Evolutionary conservation across 768 basidiomycete species (phyloP).

Genomic region (Suillus fuscotomentosus): DNA sequence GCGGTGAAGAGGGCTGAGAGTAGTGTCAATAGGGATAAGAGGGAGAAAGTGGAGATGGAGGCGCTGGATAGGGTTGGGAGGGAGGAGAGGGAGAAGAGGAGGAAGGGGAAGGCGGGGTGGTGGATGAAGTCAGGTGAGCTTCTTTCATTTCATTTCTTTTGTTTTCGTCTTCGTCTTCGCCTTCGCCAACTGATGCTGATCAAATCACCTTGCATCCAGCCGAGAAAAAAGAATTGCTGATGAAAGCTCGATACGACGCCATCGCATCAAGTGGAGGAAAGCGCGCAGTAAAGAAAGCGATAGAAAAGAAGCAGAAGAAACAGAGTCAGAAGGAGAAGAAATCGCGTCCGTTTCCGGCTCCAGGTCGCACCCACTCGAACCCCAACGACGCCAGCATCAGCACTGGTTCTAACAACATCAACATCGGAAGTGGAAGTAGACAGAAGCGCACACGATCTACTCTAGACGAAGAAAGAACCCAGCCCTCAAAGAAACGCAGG

Average conservation of each 20-base stretch:
- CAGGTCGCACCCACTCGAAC: background rate
- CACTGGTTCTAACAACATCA: background rate
- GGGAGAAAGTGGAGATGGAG: slow-evolving; percentile 67
- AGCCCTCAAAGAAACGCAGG: slow-evolving; percentile 21
- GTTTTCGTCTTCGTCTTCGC: background rate
- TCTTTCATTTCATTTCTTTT: slow-evolving; percentile 20
- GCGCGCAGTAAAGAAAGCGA: slow-evolving; percentile 79
- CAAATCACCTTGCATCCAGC: slow-evolving; percentile 40
- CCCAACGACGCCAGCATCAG: background rate
- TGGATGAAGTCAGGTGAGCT: slow-evolving; percentile 74
- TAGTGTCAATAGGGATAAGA: slow-evolving; percentile 66
- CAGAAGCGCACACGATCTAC: slow-evolving; percentile 13
- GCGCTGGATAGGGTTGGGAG: slow-evolving; percentile 49
- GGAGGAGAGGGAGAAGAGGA: slow-evolving; percentile 57
- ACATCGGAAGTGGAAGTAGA: slow-evolving; percentile 6
- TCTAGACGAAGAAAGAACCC: slow-evolving; percentile 9
- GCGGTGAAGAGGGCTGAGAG: slow-evolving; percentile 80
- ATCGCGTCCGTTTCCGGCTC: slow-evolving; percentile 60
- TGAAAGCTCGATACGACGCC: slow-evolving; percentile 77
- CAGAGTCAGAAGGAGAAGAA: slow-evolving; percentile 87
- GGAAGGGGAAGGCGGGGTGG: slow-evolving; percentile 80
- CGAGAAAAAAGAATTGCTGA: slow-evolving; percentile 72
- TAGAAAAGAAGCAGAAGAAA: slow-evolving; percentile 90
- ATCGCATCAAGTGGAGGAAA: slow-evolving; percentile 76
- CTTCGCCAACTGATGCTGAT: slow-evolving; percentile 6